These are phyloP conservation scores for Clarireedia hainanense DNA, from an alignment of 2,329 filamentous ascomycete genomes.

Conservation along the genomic window DNA sequence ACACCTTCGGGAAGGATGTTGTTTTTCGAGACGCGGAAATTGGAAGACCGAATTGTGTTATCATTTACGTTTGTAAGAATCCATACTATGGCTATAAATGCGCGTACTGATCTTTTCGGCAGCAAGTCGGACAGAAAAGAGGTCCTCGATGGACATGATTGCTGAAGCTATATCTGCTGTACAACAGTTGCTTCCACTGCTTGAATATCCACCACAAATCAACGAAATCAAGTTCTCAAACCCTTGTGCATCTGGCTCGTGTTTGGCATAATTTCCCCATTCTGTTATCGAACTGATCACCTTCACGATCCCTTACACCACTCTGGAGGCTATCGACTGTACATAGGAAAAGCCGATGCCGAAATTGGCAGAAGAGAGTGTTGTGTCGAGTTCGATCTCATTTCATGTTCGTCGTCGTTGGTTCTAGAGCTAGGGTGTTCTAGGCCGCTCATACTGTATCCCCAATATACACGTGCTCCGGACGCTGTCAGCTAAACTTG, in stretches of 20 bases:
- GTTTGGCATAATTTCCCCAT: neutral
- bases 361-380: neutral
- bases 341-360: neutral
- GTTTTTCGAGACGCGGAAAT: neutral
- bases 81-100: neutral
- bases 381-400: neutral
- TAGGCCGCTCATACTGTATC: too few relatives aligned
- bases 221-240: neutral
- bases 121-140: neutral
- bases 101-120: neutral
- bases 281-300: neutral
- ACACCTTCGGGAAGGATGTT: neutral
- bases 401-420: neutral
- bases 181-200: neutral
- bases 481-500: too few relatives aligned
- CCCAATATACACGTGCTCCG: too few relatives aligned
- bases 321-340: neutral
- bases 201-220: neutral
- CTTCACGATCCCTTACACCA: neutral
- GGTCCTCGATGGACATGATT: neutral
- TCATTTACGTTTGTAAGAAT: neutral
- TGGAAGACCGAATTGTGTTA: neutral
- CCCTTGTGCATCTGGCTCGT: neutral
- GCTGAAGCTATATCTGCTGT: neutral
- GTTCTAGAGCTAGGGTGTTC: slow-evolving; percentile 25